Evolutionary conservation across 2,329 filamentous ascomycete genomes (phyloP), one percentile per base, ranked within the genome.

Genomic region (Didymella lethalis): DNA sequence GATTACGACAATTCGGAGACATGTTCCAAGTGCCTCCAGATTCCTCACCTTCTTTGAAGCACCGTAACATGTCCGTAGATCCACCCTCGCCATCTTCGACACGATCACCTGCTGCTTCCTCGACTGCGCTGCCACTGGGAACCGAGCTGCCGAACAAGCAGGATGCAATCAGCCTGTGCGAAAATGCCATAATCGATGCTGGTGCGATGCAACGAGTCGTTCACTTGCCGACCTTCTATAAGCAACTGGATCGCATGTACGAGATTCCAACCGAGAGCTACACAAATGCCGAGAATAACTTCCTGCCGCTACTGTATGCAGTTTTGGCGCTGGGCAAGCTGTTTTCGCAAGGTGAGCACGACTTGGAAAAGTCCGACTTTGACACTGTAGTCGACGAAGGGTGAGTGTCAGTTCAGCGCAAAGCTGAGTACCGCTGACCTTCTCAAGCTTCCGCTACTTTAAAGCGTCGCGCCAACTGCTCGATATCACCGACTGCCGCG

Each of bases 1-100:
- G 91, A 54, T 89, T 99, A 85, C 91, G 96, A 70, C 90, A 97
- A 71, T 91, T 97, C 65, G 90, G 91, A 44, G 87, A 89, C 61
- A 82, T 95, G 64, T 84, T 95, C 47, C 89, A 89, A 20, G 85
- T 86, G 40, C 84, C 87, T 46, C 82, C 85, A 63, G 82, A 85
- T 68, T 78, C 77, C 69, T 72, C 86, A 61, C 83, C 87, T 18
- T 86, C 89, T 72, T 77, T 89, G 61, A 75, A 79, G 83, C 64
- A 80, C 77, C 81, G 77, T 59, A 81, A 81, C 2, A 79, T 85
- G 64, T 82, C 83, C 11, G 80, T 85, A 62, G 84, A 86, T 62
- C 82, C 93, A 47, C 91, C 93, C 61, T 91, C 90, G 26, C 90
- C 91, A 2, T 85, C 84, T 50, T 85, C 88, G 2, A 80, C 82